phyloP scores from a whole-genome alignment of 306 rosid species.

The Lithocarpus polystachyus region DNA sequence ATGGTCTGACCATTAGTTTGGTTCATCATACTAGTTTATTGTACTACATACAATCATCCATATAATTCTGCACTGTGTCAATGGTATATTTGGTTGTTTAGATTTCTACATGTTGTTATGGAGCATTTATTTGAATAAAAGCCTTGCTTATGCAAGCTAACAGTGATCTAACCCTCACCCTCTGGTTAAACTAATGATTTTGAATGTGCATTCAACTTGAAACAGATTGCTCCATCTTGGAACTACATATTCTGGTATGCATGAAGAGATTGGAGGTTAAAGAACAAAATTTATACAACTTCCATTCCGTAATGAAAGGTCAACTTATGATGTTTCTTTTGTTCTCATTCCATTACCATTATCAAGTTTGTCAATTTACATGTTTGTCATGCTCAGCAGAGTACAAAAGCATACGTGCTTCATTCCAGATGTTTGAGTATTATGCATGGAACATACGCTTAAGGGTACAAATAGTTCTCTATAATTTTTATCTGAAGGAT shows the following conservation, averaged over 20 bases:
- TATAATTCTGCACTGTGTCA: no score
- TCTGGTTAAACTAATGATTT: background rate
- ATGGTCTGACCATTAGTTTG: no score
- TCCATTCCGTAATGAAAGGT: constrained; percentile 88
- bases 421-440: constrained; percentile 61
- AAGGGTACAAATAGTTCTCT: constrained; percentile 49
- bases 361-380: constrained; percentile 15
- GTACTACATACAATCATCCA: no score
- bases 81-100: no score
- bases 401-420: constrained; percentile 63
- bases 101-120: background rate
- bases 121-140: background rate
- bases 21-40: no score
- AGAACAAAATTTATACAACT: constrained; percentile 81
- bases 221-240: constrained; percentile 83
- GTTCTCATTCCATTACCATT: constrained; percentile 15
- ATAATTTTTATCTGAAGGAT: constrained; percentile 7
- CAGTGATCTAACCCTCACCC: background rate
- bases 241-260: constrained; percentile 85
- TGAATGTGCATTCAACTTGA: constrained; percentile 15
- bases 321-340: constrained; percentile 7
- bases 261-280: constrained; percentile 86
- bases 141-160: background rate
- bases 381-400: constrained; percentile 50
- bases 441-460: constrained; percentile 66